Evolutionary conservation across 768 basidiomycete genomes (phyloP), one percentile per base, ranked within the genome.

Genomic region (Fibroporia radiculosa): DNA sequence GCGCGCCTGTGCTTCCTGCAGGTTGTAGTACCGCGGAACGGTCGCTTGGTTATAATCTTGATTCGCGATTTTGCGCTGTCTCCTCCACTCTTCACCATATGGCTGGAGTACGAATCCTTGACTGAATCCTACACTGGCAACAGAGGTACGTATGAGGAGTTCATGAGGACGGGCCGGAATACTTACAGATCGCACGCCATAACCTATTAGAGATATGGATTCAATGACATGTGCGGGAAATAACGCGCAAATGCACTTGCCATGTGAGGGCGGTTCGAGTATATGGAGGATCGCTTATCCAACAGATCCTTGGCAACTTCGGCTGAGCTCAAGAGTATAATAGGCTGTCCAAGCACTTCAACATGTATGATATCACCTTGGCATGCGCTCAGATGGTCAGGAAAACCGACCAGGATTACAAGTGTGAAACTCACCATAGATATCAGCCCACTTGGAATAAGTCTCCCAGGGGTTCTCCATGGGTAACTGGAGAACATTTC

Each of bases 281-380:
- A n/a, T n/a, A n/a, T n/a, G n/a, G n/a, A n/a, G n/a, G n/a, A n/a
- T n/a, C n/a, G n/a, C n/a, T n/a, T n/a, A 29, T 68, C 66, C 19
- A 73, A 61, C 0, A 73, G 57, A 1, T 73, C 71, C 7, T 52
- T 57, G 0, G 64, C 68, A 3, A 57, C 58, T 32, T 64, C 53
- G 22, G 58, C 53, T 8, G 61, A 62, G 39, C 67, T 67, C 26
- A 73, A 24, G 6, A 72, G 51, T 19, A 73, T 52, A 19, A 71
- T 49, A n/a, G 52, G 29, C 20, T 49, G 42, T 6, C 49, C 51
- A 4, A 57, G 27, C 10, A 53, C 39, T 19, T 47, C 52, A 24
- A 53, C 44, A 25, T 47, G 49, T 3, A 55, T 40, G 7, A 57
- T 40, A 13, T 53, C 54, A 12, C 50, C 52, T 56, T 23, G 59